Evolutionary conservation across 441 rosid species (phyloP).

Genomic region (Mallotus japonicus): DNA sequence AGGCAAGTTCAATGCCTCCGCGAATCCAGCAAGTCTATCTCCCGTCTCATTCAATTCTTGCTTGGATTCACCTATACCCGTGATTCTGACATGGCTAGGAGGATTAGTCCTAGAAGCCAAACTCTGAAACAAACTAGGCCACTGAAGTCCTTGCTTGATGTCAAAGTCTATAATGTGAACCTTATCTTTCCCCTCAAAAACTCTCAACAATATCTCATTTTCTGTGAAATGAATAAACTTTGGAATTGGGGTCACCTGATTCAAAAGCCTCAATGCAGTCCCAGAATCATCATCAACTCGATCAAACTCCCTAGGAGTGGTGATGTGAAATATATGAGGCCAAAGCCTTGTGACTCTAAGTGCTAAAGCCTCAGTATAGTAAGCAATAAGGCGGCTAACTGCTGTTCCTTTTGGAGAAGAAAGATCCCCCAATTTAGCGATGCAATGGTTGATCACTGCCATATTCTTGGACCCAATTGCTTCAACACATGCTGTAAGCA

Average conservation of each 20-base stretch:
- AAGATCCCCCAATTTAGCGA: slow-evolving; percentile 66
- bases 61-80: slow-evolving; percentile 91
- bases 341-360: slow-evolving; percentile 75
- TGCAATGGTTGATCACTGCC: slow-evolving; percentile 58
- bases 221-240: slow-evolving; percentile 87
- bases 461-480: slow-evolving; percentile 75
- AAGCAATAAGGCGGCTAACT: slow-evolving; percentile 67
- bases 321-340: slow-evolving; percentile 85
- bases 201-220: slow-evolving; percentile 81
- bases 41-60: slow-evolving; percentile 89
- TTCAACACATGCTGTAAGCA: slow-evolving; percentile 73
- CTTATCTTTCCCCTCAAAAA: slow-evolving; percentile 89
- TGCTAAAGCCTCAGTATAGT: slow-evolving; percentile 84
- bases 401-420: slow-evolving; percentile 70
- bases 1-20: slow-evolving; percentile 73
- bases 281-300: slow-evolving; percentile 68
- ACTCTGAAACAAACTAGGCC: slow-evolving; percentile 96
- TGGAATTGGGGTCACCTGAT: slow-evolving; percentile 86
- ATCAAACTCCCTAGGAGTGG: slow-evolving; percentile 75
- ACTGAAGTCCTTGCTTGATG: slow-evolving; percentile 96
- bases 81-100: slow-evolving; percentile 78
- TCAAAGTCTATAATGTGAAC: slow-evolving; percentile 92
- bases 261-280: slow-evolving; percentile 70
- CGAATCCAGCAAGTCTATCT: slow-evolving; percentile 75
- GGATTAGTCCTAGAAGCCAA: slow-evolving; percentile 73